Percentiles rank a stretch among this genome's conserved stretches.
These are phyloP conservation scores for Paecilomyces dactylethromorphus DNA, from an alignment of 2,329 filamentous ascomycete genomes.

Conservation along the genomic window DNA sequence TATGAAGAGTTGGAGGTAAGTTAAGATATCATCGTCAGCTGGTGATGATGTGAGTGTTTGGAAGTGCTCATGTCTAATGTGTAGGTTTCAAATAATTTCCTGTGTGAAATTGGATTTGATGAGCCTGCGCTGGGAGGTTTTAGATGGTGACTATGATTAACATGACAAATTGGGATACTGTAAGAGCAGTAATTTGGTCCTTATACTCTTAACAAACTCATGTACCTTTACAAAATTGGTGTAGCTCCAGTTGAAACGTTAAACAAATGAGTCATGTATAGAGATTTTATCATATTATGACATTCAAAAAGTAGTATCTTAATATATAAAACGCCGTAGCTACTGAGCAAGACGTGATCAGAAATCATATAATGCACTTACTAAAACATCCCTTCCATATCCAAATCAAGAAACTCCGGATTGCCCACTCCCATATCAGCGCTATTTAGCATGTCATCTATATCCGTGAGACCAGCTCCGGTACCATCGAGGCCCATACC, in stretches of 20 bases:
- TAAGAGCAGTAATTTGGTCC: not conserved
- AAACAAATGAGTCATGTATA: too few species aligned
- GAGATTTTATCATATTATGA: not conserved
- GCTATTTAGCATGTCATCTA: conserved; percentile 39
- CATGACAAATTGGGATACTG: not conserved
- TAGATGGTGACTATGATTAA: not conserved
- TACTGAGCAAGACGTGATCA: not conserved
- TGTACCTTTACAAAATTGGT: too few species aligned
- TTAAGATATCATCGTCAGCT: not conserved
- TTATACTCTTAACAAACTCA: too few species aligned
- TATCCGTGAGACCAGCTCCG: conserved; percentile 26
- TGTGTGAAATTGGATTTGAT: not conserved
- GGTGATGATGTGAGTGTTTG: not conserved
- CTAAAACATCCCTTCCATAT: conserved; percentile 40
- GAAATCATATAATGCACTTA: not conserved
- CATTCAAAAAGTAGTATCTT: not conserved
- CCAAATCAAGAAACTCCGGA: conserved; percentile 38
- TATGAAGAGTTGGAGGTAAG: not conserved
- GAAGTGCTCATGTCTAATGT: not conserved
- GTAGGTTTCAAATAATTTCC: not conserved
- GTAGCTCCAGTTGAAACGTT: too few species aligned
- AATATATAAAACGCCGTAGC: not conserved
- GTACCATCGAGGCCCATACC: conserved; percentile 19
- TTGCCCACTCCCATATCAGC: conserved; percentile 38
- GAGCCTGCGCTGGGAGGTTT: not conserved